A percentile compares a stretch with the other conserved stretches of the same genome.
phyloP scores from a whole-genome alignment of 2,329 filamentous ascomycete species.

The Xylariaceae sp. region DNA sequence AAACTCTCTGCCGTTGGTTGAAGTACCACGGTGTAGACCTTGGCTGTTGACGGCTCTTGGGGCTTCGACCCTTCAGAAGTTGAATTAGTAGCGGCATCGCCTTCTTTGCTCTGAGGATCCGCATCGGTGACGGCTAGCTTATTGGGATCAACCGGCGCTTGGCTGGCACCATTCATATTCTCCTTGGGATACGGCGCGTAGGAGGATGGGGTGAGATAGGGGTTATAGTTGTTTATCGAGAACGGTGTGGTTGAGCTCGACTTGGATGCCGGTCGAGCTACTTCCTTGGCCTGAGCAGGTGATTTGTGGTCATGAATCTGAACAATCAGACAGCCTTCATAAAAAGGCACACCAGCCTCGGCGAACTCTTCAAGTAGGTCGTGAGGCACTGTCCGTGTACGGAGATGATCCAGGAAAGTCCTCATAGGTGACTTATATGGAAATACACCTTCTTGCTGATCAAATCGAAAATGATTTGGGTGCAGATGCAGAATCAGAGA shows the following conservation, averaged over 20 bases:
- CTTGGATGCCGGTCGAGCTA: conserved; percentile 47
- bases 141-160: conserved; percentile 28
- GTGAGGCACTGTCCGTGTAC: conserved; percentile 73
- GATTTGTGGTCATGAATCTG: conserved; percentile 86
- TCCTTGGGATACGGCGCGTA: conserved; percentile 69
- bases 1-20: conserved; percentile 75
- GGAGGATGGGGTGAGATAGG: conserved; percentile 83
- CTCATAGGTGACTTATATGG: conserved; percentile 90
- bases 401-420: conserved; percentile 70
- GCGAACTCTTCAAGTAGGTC: conserved; percentile 78
- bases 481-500: conserved; percentile 85
- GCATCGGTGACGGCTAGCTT: conserved; percentile 39
- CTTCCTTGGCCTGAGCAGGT: conserved; percentile 54
- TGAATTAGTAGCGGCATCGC: conserved; percentile 48
- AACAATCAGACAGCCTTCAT: conserved; percentile 92
- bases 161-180: conserved; percentile 29
- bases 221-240: conserved; percentile 89
- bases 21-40: conserved; percentile 72
- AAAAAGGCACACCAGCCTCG: conserved; percentile 69
- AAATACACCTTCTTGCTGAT: conserved; percentile 89
- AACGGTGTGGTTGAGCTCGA: conserved; percentile 63
- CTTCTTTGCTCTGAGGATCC: conserved; percentile 52
- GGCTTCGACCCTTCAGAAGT: conserved; percentile 42
- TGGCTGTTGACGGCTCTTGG: conserved; percentile 52
- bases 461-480: conserved; percentile 81